Evolutionary conservation across 305 asterid genomes (phyloP), one percentile per base, ranked within the genome.

Genomic region (Fraxinus sp.): DNA sequence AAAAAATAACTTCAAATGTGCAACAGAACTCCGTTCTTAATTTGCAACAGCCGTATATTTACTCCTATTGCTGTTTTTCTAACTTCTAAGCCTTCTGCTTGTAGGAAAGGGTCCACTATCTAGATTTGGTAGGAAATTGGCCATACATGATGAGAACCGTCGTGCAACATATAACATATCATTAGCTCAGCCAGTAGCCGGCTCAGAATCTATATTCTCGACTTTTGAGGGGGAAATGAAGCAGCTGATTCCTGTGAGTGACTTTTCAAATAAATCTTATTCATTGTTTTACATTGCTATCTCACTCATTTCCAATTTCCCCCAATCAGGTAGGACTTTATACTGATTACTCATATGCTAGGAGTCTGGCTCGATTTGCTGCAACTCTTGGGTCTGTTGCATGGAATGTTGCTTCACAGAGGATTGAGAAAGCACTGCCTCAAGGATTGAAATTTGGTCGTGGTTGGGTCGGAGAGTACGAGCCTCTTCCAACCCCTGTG

Each of bases 381-480:
- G 97, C 98, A 52, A 87, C 95, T 66, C 97, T 97, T 33, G 98
- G 99, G 59, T 90, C 98, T 37, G 91, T 89, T 81, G 98, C 97
- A 55, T 97, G 99, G 99, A 84, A 85, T 87, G 89, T 92, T 80
- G 96, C 98, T 82, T 94, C 99, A 32, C 90, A 90, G 86, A 92
- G 93, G 85, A 95, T 97, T 68, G 98, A 93, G 87, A 97, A 93
- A 86, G 97, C 94, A 80, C 88, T 97, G 71, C 98, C 99, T 86
- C 85, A 92, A 84, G 99, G 92, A 33, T 86, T 85, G 83, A 90
- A 94, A 88, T 97, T 89, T 84, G 99, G 98, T 57, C 94, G 90
- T 66, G 99, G 99, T 18, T 97, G 99, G 99, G 98, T 97, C 7
- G 98, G 97, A 82, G 99, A 97, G 81, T 97, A 95, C 32, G 99